A percentile compares a stretch with the other conserved stretches of the same genome.
phyloP scores from a whole-genome alignment of 805 yeast genomes.

The Teunomyces pallodes region DNA sequence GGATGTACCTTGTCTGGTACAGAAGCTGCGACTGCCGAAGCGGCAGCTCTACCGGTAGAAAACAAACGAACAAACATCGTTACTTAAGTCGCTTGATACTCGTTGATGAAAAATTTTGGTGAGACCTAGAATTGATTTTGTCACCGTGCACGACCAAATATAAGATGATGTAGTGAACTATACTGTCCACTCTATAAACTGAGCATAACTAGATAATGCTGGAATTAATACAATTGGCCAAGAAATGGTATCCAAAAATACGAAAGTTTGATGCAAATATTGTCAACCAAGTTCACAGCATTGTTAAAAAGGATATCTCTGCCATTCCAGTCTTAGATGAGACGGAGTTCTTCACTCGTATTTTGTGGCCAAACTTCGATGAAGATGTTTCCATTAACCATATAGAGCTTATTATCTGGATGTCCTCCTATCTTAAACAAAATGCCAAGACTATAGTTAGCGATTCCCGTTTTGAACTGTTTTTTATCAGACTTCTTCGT shows the following conservation, averaged over 20 bases:
- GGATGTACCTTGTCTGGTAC: slow-evolving; percentile 15
- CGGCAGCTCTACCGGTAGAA: slow-evolving; percentile 13
- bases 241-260: slow-evolving; percentile 18
- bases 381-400: slow-evolving; percentile 40
- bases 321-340: slow-evolving; percentile 8
- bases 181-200: neutral
- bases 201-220: neutral
- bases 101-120: slow-evolving; percentile 2
- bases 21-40: slow-evolving; percentile 6
- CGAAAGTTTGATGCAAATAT: slow-evolving; percentile 14
- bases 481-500: slow-evolving; percentile 28
- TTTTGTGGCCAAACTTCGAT: slow-evolving; percentile 42
- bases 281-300: slow-evolving; percentile 16
- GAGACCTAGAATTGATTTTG: neutral
- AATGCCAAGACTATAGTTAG: slow-evolving; percentile 12
- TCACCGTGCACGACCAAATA: slow-evolving; percentile 8
- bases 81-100: neutral
- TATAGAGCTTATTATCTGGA: slow-evolving; percentile 30
- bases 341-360: slow-evolving; percentile 22
- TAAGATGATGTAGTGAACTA: neutral
- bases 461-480: slow-evolving; percentile 18
- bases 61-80: slow-evolving; percentile 16
- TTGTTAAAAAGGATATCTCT: neutral
- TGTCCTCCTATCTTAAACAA: neutral
- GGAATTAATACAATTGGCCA: slow-evolving; percentile 6